A percentile compares a stretch with the other conserved stretches of the same genome.
These are phyloP conservation scores for Chlamydomonas asymmetrica DNA, from an alignment of 139 green algal species.

Conservation along the genomic window DNA sequence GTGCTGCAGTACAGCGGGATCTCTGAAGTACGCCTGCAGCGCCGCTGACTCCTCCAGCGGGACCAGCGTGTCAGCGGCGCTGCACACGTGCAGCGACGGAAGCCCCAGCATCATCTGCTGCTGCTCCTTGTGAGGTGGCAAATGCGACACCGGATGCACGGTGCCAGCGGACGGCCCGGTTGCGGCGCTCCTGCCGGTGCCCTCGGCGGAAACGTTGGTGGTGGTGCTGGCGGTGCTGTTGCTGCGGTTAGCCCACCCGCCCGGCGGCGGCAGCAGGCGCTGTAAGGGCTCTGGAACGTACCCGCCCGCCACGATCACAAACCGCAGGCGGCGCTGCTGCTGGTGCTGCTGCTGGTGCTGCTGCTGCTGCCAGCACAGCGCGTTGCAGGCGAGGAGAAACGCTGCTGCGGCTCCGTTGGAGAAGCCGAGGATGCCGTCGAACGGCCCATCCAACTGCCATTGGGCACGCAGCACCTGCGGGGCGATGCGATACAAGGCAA, in stretches of 20 bases:
- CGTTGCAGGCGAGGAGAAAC: conserved; percentile 34
- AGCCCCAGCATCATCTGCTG: conserved; percentile 26
- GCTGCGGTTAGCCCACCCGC: neutral
- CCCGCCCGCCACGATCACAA: conserved; percentile 42
- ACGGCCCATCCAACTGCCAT: conserved; percentile 13
- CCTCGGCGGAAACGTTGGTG: neutral
- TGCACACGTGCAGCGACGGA: conserved; percentile 44
- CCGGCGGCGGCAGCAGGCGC: conserved; percentile 9
- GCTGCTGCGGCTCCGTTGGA: conserved; percentile 56
- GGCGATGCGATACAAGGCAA: neutral
- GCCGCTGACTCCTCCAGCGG: conserved; percentile 9
- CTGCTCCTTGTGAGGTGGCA: neutral
- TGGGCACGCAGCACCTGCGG: neutral
- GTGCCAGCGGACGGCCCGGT: neutral
- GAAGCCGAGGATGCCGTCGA: conserved; percentile 55
- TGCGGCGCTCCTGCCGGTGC: no score
- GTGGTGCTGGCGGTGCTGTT: neutral
- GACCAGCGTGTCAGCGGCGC: conserved; percentile 37
- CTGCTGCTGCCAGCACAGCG: neutral
- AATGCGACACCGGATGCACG: neutral
- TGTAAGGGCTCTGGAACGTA: conserved; percentile 48
- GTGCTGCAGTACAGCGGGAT: conserved; percentile 23
- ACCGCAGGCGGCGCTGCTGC: neutral
- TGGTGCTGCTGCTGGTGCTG: conserved; percentile 1
- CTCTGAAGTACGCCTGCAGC: conserved; percentile 34